Evolutionary conservation across 31 red algal genomes (phyloP).

Genomic region (Asparagopsis taxiformis): DNA sequence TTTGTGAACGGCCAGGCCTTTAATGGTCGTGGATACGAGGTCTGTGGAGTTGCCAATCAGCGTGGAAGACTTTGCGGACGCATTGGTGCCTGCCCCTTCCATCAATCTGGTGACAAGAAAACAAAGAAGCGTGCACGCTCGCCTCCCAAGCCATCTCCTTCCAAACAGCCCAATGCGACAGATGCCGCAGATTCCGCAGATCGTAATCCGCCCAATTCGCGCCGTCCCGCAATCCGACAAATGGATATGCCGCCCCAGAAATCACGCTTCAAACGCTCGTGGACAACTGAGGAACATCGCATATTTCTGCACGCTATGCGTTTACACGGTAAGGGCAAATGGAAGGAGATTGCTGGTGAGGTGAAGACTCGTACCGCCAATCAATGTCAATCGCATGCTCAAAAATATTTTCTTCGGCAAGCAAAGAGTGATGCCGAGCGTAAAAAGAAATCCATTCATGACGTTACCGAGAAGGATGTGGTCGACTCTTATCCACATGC

Average conservation of each 20-base stretch:
- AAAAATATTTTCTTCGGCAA: conserved; percentile 81
- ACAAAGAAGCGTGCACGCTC: not conserved
- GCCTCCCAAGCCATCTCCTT: too few species aligned
- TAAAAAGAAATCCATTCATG: conserved; percentile 70
- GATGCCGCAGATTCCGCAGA: too few species aligned
- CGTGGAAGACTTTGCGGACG: conserved; percentile 66
- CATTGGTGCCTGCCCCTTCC: conserved; percentile 76
- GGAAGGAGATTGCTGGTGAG: conserved; percentile 81
- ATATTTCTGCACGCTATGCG: conserved; percentile 70
- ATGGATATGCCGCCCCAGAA: conserved; percentile 28
- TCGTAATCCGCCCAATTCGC: too few species aligned
- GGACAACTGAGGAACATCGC: conserved; percentile 79
- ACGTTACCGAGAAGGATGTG: conserved; percentile 23
- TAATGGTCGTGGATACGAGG: conserved; percentile 69
- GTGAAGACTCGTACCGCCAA: conserved; percentile 77
- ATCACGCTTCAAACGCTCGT: conserved; percentile 75
- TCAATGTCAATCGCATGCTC: conserved; percentile 90
- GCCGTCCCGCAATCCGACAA: conserved; percentile 5
- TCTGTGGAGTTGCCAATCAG: conserved; percentile 77
- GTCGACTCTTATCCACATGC: not conserved
- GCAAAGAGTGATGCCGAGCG: conserved; percentile 41
- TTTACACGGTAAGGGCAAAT: conserved; percentile 70
- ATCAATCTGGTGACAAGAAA: not conserved
- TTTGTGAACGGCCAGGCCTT: conserved; percentile 57
- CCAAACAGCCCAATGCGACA: too few species aligned